Conservation (phyloP, 257 asterid genomes). For the Petunia secreta region DNA sequence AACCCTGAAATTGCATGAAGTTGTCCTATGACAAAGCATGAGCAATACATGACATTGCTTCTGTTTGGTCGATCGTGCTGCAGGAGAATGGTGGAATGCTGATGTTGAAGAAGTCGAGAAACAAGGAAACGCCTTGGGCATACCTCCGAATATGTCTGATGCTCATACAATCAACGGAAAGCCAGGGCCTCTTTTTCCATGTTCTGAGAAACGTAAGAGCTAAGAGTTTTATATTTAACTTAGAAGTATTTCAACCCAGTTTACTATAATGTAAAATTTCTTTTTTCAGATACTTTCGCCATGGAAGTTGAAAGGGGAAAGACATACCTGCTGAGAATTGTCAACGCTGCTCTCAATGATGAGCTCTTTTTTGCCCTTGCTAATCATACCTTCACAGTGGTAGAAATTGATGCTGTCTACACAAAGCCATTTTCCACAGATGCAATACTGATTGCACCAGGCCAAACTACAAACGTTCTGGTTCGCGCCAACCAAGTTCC, state of each 20-base stretch:
- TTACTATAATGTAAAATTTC: too few relatives aligned
- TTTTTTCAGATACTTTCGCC: conserved; percentile 46
- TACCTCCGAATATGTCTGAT: conserved; percentile 56
- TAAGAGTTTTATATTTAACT: too few relatives aligned
- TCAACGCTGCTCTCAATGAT: conserved; percentile 51
- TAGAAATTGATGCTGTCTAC: conserved; percentile 53
- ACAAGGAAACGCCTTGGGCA: conserved; percentile 45
- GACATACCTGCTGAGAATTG: conserved; percentile 47
- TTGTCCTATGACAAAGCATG: neutral
- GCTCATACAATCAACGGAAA: conserved; percentile 57
- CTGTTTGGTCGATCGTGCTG: neutral
- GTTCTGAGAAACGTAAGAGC: conserved; percentile 46
- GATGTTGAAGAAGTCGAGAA: conserved; percentile 50
- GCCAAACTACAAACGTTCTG: conserved; percentile 55
- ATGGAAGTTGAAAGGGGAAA: conserved; percentile 56
- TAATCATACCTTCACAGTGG: conserved; percentile 48
- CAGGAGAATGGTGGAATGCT: conserved; percentile 59
- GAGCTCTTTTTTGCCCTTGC: conserved; percentile 50
- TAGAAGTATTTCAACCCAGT: too few relatives aligned
- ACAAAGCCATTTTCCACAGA: conserved; percentile 51
- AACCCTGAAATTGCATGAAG: neutral
- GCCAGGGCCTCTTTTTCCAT: conserved; percentile 51
- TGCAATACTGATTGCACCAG: conserved; percentile 48
- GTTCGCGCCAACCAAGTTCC: conserved; percentile 48
- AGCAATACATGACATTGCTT: neutral